Percentiles rank a stretch among this genome's conserved stretches.
Conservation (phyloP, 2,329 filamentous ascomycete genomes). For the Alternaria sp. region DNA sequence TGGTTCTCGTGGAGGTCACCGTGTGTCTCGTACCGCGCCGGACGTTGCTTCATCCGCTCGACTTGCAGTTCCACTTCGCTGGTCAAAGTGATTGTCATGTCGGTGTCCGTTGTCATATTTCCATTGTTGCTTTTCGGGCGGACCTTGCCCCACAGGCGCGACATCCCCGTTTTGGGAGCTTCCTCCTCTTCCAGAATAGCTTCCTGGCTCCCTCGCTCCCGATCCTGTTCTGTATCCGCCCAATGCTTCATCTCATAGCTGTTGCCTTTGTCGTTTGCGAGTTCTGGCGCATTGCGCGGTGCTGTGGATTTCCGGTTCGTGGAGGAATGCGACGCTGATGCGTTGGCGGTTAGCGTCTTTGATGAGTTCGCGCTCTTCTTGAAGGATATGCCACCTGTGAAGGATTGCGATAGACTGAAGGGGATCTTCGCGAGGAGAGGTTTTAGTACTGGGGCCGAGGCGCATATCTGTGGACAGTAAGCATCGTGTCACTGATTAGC, state of each 20-base stretch:
- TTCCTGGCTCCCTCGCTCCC: slow-evolving; percentile 8
- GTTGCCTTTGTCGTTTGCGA: slow-evolving; percentile 17
- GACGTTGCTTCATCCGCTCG: slow-evolving; percentile 10
- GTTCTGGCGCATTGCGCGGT: slow-evolving; percentile 17
- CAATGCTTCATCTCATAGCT: slow-evolving; percentile 33
- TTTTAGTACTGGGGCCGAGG: slow-evolving; percentile 40
- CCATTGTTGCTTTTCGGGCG: neutral
- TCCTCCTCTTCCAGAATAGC: slow-evolving; percentile 9
- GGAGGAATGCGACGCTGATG: slow-evolving; percentile 8
- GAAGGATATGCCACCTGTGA: slow-evolving; percentile 20
- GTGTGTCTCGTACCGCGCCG: neutral
- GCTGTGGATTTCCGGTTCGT: slow-evolving; percentile 22
- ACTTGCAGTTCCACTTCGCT: slow-evolving; percentile 24
- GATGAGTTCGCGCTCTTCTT: slow-evolving; percentile 7
- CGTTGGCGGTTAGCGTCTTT: slow-evolving; percentile 8
- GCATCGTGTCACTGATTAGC: neutral
- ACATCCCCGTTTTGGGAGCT: neutral
- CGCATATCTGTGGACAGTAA: slow-evolving; percentile 31
- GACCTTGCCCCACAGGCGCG: slow-evolving; percentile 21
- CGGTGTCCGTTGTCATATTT: neutral
- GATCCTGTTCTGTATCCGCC: slow-evolving; percentile 18
- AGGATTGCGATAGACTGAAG: slow-evolving; percentile 26
- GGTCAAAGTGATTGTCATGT: slow-evolving; percentile 30
- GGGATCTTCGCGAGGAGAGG: slow-evolving; percentile 36
- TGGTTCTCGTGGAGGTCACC: neutral